Conservation (phyloP, 495 filamentous ascomycete species). For the Xylaria venustula region DNA sequence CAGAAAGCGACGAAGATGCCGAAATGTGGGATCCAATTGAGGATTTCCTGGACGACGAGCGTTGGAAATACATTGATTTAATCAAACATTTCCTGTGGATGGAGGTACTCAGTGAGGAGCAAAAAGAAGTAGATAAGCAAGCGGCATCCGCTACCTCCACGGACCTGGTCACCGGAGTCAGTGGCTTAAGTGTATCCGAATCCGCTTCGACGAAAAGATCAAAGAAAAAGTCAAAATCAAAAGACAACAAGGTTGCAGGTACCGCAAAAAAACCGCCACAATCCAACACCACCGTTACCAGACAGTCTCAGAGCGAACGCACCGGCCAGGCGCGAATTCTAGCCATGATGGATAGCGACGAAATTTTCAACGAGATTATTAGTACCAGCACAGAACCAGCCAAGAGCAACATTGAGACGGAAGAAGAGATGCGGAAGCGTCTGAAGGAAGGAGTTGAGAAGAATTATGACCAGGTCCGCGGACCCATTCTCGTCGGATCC, state of each 20-base stretch:
- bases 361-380: not conserved
- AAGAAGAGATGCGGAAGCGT: constrained; percentile 37
- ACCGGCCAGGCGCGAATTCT: constrained; percentile 22
- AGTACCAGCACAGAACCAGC: constrained; percentile 26
- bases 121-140: constrained; percentile 16
- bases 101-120: constrained; percentile 15
- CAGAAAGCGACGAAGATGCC: constrained; percentile 28
- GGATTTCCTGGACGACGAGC: constrained; percentile 46
- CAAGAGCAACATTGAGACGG: constrained; percentile 42
- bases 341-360: constrained; percentile 14
- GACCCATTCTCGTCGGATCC: constrained; percentile 39
- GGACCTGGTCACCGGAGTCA: constrained; percentile 3
- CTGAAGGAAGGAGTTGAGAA: constrained; percentile 41
- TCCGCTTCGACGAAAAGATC: constrained; percentile 34
- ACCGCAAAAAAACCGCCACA: not conserved
- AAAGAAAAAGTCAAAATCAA: constrained; percentile 39
- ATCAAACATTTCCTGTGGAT: constrained; percentile 47
- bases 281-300: not conserved
- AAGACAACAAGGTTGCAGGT: constrained; percentile 12
- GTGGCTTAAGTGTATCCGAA: constrained; percentile 10
- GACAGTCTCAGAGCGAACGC: constrained; percentile 6
- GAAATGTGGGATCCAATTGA: constrained; percentile 56
- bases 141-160: constrained; percentile 9
- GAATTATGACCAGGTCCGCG: constrained; percentile 30
- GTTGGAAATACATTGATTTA: constrained; percentile 43